phyloP scores from a whole-genome alignment of 768 basidiomycete genomes.

The Boletus pseudopeckii region DNA sequence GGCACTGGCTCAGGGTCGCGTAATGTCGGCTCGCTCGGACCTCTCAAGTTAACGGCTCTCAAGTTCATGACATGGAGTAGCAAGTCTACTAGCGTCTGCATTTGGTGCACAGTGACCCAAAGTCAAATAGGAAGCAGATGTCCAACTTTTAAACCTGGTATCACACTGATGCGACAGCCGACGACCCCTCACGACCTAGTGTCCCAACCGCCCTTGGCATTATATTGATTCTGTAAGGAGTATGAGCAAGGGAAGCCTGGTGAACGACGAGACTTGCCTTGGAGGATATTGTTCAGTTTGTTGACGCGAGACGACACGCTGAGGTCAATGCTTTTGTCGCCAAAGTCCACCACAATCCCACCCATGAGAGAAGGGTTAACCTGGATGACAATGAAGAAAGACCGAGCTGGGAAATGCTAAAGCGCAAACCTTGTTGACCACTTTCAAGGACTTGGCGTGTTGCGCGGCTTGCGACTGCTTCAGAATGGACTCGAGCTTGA shows the following conservation, averaged over 20 bases:
- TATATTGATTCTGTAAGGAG: slow-evolving; percentile 26
- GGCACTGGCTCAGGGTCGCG: too few relatives aligned
- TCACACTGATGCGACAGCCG: neutral
- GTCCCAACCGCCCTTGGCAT: neutral
- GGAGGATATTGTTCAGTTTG: slow-evolving; percentile 86
- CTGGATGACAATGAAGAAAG: slow-evolving; percentile 38
- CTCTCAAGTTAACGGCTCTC: neutral
- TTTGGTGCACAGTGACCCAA: neutral
- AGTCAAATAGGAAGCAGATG: neutral
- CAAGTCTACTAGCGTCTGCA: neutral
- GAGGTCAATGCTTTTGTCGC: slow-evolving; percentile 97
- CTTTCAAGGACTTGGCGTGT: slow-evolving; percentile 82
- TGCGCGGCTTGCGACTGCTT: slow-evolving; percentile 85
- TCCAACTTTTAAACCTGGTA: slow-evolving; percentile 10
- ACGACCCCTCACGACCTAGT: neutral
- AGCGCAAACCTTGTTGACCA: slow-evolving; percentile 80
- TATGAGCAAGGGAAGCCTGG: slow-evolving; percentile 11
- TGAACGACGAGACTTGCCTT: slow-evolving; percentile 51
- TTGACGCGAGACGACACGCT: slow-evolving; percentile 92
- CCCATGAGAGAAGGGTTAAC: slow-evolving; percentile 91
- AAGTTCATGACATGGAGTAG: neutral
- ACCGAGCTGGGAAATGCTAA: neutral
- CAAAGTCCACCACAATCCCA: slow-evolving; percentile 93
- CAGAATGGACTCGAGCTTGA: slow-evolving; percentile 77
- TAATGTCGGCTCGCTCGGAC: too few relatives aligned